Conservation (phyloP, 176 grass and related monocot genomes). For the Phragmites australis region DNA sequence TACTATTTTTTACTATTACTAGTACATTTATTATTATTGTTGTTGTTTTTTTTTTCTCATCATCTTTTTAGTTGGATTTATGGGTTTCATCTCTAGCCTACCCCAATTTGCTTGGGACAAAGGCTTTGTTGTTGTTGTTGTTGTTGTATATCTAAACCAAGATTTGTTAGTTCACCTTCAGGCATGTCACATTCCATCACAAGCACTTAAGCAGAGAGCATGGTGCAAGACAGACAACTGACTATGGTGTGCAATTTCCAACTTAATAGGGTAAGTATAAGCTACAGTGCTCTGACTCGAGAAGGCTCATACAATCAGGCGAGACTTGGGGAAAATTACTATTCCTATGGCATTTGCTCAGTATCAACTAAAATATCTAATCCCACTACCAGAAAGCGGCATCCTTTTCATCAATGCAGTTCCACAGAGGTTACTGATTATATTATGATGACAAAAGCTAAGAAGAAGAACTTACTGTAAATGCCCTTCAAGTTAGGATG, state of each 20-base stretch:
- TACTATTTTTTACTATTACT: too few relatives aligned
- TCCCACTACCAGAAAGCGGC: not conserved
- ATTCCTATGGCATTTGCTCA: not conserved
- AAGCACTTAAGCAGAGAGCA: not conserved
- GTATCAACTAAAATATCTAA: slow-evolving; percentile 3
- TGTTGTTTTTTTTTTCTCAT: too few relatives aligned
- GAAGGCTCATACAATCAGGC: too few relatives aligned
- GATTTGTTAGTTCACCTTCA: slow-evolving; percentile 9
- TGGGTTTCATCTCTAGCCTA: too few relatives aligned
- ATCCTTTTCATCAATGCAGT: not conserved
- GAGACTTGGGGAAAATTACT: too few relatives aligned
- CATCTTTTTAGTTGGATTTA: too few relatives aligned
- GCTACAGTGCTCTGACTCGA: too few relatives aligned
- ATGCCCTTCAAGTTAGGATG: slow-evolving; percentile 86
- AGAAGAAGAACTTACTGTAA: slow-evolving; percentile 67
- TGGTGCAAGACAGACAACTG: not conserved
- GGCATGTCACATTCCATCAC: not conserved
- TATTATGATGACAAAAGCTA: not conserved
- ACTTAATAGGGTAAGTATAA: not conserved
- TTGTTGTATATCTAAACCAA: not conserved
- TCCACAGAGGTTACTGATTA: not conserved
- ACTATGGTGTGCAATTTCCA: not conserved
- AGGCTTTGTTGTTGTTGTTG: too few relatives aligned
- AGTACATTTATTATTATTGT: too few relatives aligned
- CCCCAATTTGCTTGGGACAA: too few relatives aligned